Evolutionary conservation across 495 filamentous ascomycete genomes (phyloP), one percentile per base, ranked within the genome.

Genomic region (Penicillium paradoxum): DNA sequence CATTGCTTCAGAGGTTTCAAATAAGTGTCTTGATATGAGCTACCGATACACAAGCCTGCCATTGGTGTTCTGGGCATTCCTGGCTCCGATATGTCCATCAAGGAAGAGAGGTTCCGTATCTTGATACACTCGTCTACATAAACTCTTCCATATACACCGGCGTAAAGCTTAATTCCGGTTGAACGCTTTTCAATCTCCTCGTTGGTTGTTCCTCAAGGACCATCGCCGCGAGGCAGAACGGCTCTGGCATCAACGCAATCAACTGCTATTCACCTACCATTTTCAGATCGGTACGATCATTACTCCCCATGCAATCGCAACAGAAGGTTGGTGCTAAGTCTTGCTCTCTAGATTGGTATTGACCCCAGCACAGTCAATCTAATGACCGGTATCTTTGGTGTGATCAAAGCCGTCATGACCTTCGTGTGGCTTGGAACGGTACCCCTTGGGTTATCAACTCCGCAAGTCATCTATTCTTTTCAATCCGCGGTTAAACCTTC

Each of bases 341-440:
- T 13, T 25, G 10, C 14, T 21, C 4, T 14, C 8, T 41, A 49
- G 49, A 81, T 86, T 43, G 83, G 83, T 21, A 74, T 85, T 33
- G 59, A 61, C 0, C 53, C 50, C 21, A 63, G 72, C 33, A 67
- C 68, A 3, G 62, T 65, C 17, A 64, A 74, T 9, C 62, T 79
- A 36, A 69, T 73, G 22, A 79, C 75, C 6, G 78, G 78, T 41
- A 66, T 81, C 42, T 79, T 78, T 32, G 78, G 78, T 34, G 68
- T 73, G 6, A 64, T 78, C 44, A 80, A 76, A 61, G 83, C 79
- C 10, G 67, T 73, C 10, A 68, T 82, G 61, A 88, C 85, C 21
- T 69, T 75, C 38, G 45, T 81, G 29, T 89, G 85, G 76, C 69
- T 89, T 88, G 86, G 85, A 88, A 89, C 62, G 84, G 83, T 13